Percentiles rank a stretch among this genome's conserved stretches.
phyloP scores from a whole-genome alignment of 2,329 filamentous ascomycete species.

The Diaporthe ilicicola region DNA sequence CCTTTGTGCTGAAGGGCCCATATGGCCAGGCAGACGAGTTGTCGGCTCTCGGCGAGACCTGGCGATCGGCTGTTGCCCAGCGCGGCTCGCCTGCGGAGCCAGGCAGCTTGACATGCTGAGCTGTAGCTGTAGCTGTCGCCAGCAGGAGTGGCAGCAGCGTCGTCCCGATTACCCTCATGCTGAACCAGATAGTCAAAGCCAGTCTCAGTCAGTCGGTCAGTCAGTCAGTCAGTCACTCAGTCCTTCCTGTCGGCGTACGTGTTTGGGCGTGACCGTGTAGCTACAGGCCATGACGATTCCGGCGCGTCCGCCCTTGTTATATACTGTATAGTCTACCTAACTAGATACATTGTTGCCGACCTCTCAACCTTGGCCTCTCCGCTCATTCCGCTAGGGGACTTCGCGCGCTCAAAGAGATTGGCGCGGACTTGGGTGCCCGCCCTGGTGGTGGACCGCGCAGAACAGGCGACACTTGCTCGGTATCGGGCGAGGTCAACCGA shows the following conservation, averaged over 20 bases:
- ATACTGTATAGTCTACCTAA: no score
- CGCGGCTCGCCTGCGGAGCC: constrained; percentile 36
- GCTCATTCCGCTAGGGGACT: neutral
- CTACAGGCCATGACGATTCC: neutral
- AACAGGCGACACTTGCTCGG: neutral
- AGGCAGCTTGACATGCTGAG: constrained; percentile 23
- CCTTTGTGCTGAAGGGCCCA: constrained; percentile 48
- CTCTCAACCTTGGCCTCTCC: neutral
- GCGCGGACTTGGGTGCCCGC: constrained; percentile 4
- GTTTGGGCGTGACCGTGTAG: neutral
- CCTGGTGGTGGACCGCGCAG: neutral
- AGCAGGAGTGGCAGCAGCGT: constrained; percentile 25
- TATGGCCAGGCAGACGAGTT: constrained; percentile 46
- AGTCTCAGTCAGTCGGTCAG: no score
- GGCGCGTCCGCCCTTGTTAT: constrained; percentile 13
- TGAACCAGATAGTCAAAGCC: neutral
- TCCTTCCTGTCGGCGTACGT: neutral
- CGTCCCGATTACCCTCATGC: constrained; percentile 16
- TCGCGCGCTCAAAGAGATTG: neutral
- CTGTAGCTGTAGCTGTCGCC: constrained; percentile 19
- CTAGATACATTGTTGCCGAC: neutral
- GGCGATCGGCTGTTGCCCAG: constrained; percentile 41
- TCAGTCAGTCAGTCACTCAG: no score
- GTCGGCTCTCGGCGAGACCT: constrained; percentile 37
- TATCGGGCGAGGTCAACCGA: constrained; percentile 26